Evolutionary conservation across 345 rosid genomes (phyloP).

Genomic region (Crucihimalaya himalaica): DNA sequence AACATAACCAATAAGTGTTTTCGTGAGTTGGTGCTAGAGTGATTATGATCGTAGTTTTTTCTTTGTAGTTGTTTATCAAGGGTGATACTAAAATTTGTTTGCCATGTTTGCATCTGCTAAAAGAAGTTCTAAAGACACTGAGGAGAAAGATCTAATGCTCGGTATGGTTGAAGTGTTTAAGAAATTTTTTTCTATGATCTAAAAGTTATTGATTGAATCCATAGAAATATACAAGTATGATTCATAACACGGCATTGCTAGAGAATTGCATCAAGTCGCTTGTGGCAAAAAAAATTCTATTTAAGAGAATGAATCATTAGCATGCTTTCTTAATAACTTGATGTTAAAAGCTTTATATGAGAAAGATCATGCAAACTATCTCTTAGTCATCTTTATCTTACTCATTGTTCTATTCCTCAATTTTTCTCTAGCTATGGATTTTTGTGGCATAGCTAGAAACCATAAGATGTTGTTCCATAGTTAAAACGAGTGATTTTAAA

Average conservation of each 20-base stretch:
- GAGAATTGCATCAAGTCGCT: no score
- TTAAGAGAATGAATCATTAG: no score
- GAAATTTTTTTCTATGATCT: no score
- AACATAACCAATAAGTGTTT: not conserved
- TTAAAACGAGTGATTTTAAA: not conserved
- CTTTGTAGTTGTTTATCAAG: constrained; percentile 32
- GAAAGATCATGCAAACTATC: constrained; percentile 7
- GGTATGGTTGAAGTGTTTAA: no score
- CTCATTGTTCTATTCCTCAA: not conserved
- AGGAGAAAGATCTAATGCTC: no score
- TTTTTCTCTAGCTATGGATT: not conserved
- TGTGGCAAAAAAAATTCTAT: no score
- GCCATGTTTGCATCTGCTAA: constrained; percentile 51
- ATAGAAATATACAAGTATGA: no score
- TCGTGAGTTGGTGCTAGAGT: not conserved
- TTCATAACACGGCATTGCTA: no score
- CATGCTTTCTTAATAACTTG: constrained; percentile 14
- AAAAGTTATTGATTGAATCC: no score
- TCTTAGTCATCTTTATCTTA: constrained; percentile 5
- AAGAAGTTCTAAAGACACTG: constrained; percentile 47
- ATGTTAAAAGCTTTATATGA: constrained; percentile 12
- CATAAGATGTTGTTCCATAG: constrained; percentile 12
- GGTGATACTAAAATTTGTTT: constrained; percentile 14
- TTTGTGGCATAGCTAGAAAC: constrained; percentile 16
- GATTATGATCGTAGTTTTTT: constrained; percentile 11